Evolutionary conservation across 345 rosid species (phyloP), one percentile per base, ranked within the genome.

Genomic region (Aethionema arabicum): DNA sequence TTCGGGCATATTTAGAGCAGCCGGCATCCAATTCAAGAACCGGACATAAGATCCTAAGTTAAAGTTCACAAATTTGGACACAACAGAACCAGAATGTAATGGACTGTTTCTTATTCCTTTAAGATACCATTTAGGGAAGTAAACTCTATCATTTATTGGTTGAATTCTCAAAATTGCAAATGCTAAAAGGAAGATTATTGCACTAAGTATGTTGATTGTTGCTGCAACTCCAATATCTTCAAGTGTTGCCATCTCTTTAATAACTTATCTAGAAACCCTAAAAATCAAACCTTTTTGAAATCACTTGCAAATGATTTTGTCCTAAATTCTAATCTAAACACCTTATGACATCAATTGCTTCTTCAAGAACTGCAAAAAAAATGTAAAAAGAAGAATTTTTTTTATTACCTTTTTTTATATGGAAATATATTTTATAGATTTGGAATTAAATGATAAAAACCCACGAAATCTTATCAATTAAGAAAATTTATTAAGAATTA

Each of bases 111-210:
- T 75, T 57, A 85, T 78, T 49, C 97, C 90, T 78, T 82, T 87
- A 6, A 93, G 90, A 71, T 93, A 93, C 99, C 99, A 93, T 75
- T 93, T 93, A 2, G 99, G 86, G 43, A 93, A 93, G 67, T 93
- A 93, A 44, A 93, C 91, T 56, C 99, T 79, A 37, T 93, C 99
- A 21, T 93, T 93, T 77, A 90, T 79, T 41, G 99, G 99, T 69
- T 93, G 99, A 38, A 93, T 77, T 78, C 97, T 82, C 52, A 89
- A 79, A 35, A 90, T 54, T 11, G 97, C 99, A 61, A 93, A 93
- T 5, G 87, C 96, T 52, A 93, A 11, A 13, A 93, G 76, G 80
- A 93, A 93, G 56, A 86, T 59, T 32, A 93, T 49, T 8, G 99
- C 96, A 58, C 82, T 72, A 5, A 87, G 74, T 59, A 90, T 75